Evolutionary conservation across 306 rosid species (phyloP).

Genomic region (Citrullus mucosospermus): DNA sequence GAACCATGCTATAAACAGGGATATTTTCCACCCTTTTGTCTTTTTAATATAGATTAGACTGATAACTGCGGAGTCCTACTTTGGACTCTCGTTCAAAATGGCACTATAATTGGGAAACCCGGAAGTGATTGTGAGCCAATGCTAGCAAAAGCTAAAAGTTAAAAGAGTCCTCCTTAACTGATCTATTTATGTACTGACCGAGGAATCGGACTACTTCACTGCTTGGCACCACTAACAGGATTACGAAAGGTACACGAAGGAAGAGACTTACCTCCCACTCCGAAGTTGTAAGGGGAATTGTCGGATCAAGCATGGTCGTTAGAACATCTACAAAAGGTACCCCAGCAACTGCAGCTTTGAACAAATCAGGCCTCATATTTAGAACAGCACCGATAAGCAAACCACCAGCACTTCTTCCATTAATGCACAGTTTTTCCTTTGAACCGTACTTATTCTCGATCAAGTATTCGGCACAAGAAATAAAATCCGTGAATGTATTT

Average conservation of each 20-base stretch:
- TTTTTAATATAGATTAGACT: background rate
- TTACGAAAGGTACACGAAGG: background rate
- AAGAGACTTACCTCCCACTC: constrained; percentile 82
- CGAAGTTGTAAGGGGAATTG: constrained; percentile 87
- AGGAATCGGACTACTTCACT: background rate
- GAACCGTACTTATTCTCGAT: constrained; percentile 61
- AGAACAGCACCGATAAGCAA: constrained; percentile 89
- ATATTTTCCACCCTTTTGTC: background rate
- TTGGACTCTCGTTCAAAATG: background rate
- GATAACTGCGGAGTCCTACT: background rate
- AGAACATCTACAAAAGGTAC: constrained; percentile 95
- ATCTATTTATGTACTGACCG: background rate
- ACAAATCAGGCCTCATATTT: constrained; percentile 96
- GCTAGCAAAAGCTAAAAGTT: background rate
- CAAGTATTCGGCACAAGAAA: constrained; percentile 79
- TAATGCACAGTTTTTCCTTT: constrained; percentile 60
- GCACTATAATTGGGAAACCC: background rate
- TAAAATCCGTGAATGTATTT: constrained; percentile 85
- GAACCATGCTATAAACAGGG: background rate
- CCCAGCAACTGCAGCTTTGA: constrained; percentile 82
- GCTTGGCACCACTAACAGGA: background rate
- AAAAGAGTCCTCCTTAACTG: background rate
- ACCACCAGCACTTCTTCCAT: constrained; percentile 96
- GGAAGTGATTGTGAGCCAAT: background rate
- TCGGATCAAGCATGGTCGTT: constrained; percentile 97